These are phyloP conservation scores for Eremomyces bilateralis DNA, from an alignment of 495 filamentous ascomycete species.

Conservation along the genomic window DNA sequence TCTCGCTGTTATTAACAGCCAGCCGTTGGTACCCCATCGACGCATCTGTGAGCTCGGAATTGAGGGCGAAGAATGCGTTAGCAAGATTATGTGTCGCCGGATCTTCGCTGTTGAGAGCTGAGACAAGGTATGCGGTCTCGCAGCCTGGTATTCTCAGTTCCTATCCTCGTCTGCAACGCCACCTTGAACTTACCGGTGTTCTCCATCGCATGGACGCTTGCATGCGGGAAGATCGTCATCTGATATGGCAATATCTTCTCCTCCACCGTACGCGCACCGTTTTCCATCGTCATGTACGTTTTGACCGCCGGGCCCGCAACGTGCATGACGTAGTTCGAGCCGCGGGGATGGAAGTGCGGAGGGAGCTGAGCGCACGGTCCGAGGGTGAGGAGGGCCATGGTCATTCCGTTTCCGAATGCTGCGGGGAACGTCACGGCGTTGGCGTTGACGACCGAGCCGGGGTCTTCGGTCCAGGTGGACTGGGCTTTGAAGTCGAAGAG, in stretches of 20 bases:
- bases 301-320: constrained; percentile 19
- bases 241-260: constrained; percentile 19
- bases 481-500: constrained; percentile 23
- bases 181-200: no score
- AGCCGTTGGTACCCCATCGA: neutral
- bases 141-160: no score
- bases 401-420: constrained; percentile 17
- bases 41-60: neutral
- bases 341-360: constrained; percentile 23
- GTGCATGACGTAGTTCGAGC: constrained; percentile 24
- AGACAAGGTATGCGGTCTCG: neutral
- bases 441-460: constrained; percentile 21
- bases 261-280: constrained; percentile 16
- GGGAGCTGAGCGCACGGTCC: constrained; percentile 28
- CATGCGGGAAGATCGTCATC: constrained; percentile 28
- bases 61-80: neutral
- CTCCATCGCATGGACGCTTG: constrained; percentile 27
- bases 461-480: constrained; percentile 14
- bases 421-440: constrained; percentile 21
- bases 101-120: neutral
- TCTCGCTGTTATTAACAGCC: no score
- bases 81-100: neutral
- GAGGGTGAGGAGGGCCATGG: constrained; percentile 19
- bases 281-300: constrained; percentile 25
- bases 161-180: no score